Base-by-base conservation (phyloP, 306 rosid genomes). In the Acacia melanoxylon region DNA sequence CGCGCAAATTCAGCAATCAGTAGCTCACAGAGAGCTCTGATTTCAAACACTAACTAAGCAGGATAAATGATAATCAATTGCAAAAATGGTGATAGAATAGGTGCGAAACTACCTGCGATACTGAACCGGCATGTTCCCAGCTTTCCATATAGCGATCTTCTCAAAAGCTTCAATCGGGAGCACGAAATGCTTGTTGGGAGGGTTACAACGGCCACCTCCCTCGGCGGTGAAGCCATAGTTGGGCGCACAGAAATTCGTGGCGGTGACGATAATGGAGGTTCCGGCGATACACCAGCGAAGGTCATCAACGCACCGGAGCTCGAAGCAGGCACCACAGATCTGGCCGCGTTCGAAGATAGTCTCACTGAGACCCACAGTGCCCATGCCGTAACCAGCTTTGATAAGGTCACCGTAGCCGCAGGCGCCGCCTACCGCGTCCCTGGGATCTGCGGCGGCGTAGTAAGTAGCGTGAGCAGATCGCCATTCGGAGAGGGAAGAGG, bases 321-420 rank as follows among this genome's bases (percentile, higher is more conserved):
- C 86, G 79, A 91, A 93, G 89, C 98, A 95, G 67, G 98, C 98
- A 80, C 98, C 98, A 48, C 98, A 95, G 98, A 95, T 95, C 98
- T 90, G 97, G 25, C 98, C 98, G 0, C 97, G 91, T 76, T 89
- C 95, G 76, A 90, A 95, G 69, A 95, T 62, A 5, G 88, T 22
- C 86, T 95, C 94, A 63, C 98, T 95, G 13, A 95, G 88, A 1
- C 98, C 98, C 25, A 87, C 98, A 2, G 98, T 95, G 0, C 93
- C 93, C 97, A 86, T 87, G 20, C 98, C 98, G 78, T 93, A 95
- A 0, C 98, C 98, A 0, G 88, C 87, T 74, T 89, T 91, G 3
- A 58, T 76, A 9, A 95, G 89, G 86, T 95, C 95, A 1, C 98
- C 99, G 83, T 89, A 95, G 5, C 99, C 99, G 48, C 99, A 95